phyloP scores from a whole-genome alignment of 768 basidiomycete species.

The Mycena kentingensis region DNA sequence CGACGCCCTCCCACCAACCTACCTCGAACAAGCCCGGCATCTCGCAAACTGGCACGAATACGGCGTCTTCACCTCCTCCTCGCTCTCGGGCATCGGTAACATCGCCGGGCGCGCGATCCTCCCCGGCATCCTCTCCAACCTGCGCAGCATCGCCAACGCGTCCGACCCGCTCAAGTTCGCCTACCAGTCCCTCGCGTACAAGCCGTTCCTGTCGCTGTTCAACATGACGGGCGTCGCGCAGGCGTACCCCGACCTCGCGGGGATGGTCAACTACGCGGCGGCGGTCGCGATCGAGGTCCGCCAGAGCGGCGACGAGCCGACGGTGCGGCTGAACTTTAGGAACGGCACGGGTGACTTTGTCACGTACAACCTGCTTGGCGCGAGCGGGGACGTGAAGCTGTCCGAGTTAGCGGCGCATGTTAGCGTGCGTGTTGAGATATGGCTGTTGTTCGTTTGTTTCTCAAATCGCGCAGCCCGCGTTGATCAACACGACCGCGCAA shows the following conservation, averaged over 20 bases:
- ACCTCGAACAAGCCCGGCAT: slow-evolving; percentile 54
- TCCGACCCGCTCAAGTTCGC: slow-evolving; percentile 57
- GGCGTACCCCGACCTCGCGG: slow-evolving; percentile 53
- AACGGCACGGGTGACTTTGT: slow-evolving; percentile 61
- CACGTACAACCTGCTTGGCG: slow-evolving; percentile 49
- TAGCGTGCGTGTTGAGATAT: slow-evolving; percentile 28
- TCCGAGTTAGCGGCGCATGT: slow-evolving; percentile 49
- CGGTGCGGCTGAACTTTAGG: slow-evolving; percentile 68
- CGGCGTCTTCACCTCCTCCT: slow-evolving; percentile 58
- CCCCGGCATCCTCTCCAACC: slow-evolving; percentile 57
- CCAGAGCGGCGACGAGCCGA: slow-evolving; percentile 46
- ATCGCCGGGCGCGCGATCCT: slow-evolving; percentile 69
- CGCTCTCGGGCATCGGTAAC: slow-evolving; percentile 64
- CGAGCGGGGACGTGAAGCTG: slow-evolving; percentile 53
- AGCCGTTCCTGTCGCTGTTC: slow-evolving; percentile 77
- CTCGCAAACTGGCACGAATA: slow-evolving; percentile 78
- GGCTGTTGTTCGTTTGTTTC: background rate
- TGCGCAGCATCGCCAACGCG: slow-evolving; percentile 51
- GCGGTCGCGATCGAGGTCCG: slow-evolving; percentile 62
- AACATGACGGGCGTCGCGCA: slow-evolving; percentile 67
- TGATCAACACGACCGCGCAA: slow-evolving; percentile 51
- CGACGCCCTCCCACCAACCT: slow-evolving; percentile 45
- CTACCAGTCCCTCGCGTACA: slow-evolving; percentile 68
- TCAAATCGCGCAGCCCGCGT: slow-evolving; percentile 42
- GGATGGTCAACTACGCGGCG: slow-evolving; percentile 64